Base-by-base conservation (phyloP, 2,329 filamentous ascomycete genomes). In the Penicillium sp. region DNA sequence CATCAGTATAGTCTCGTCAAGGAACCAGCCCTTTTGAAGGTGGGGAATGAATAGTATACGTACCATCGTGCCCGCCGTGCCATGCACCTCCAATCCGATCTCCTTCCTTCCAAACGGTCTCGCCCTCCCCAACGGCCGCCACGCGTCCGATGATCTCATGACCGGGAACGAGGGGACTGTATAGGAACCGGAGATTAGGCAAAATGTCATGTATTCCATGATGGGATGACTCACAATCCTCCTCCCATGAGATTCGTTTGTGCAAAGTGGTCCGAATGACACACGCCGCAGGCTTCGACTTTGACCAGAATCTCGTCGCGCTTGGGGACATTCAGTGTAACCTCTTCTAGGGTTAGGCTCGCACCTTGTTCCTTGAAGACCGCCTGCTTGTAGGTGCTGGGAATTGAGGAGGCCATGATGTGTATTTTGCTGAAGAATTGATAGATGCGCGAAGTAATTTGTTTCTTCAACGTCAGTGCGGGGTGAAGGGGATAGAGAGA, bases 251-350 rank as follows among this genome's bases (percentile, higher is more conserved):
- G 42, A 7, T 44, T 44, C 0, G 25, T 29, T 10, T 44, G 25
- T 9, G 42, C 42, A 19, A 44, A 44, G 25, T 44, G 42, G 25
- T 44, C 42, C 9, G 42, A 44, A 44, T 44, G 42, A 13, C 25
- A 44, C 17, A 44, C 42, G 42, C 42, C 42, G 9, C 42, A 44
- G 23, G 42, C 25, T 44, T 44, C 25, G 17, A 44, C 42, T 44
- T 44, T 29, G 25, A 44, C 23, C 17, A 44, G 17, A 44, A 29
- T 44, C 25, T 44, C 42, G 5, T 44, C 25, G 2, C 25, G 42
- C 4, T 44, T 44, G 5, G 42, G 42, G 1, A 44, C 9, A 29
- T 6, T 29, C 17, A 44, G 7, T 19, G 5, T 3, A 10, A 44
- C 42, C 10, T 44, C 17, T 44, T 44, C 42, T 6, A 44, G 3